phyloP scores from a whole-genome alignment of 1,284 basidiomycete genomes.

The Ustilago xerochloae region DNA sequence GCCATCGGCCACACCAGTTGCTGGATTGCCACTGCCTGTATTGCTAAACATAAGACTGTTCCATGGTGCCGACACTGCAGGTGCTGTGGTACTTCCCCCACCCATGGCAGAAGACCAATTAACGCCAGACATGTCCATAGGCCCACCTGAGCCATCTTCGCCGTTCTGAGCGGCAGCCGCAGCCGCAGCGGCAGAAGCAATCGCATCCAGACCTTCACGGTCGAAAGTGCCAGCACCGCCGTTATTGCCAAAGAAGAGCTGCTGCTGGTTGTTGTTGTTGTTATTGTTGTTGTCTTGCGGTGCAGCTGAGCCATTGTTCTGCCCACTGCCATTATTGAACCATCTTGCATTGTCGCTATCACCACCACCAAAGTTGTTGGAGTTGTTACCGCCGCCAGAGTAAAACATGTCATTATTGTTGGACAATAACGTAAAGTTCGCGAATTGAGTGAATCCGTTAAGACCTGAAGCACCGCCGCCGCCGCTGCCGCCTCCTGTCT shows the following conservation, averaged over 20 bases:
- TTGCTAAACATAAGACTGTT: constrained; percentile 29
- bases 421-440: constrained; percentile 35
- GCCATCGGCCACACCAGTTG: neutral
- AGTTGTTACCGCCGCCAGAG: constrained; percentile 10
- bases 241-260: constrained; percentile 16
- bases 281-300: constrained; percentile 1
- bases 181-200: constrained; percentile 32
- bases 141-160: neutral
- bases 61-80: constrained; percentile 12
- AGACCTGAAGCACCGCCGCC: neutral
- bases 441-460: constrained; percentile 22
- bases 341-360: neutral
- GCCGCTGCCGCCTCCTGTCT: neutral
- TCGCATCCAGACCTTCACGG: constrained; percentile 28
- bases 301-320: neutral
- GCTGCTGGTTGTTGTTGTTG: neutral
- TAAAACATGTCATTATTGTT: constrained; percentile 37
- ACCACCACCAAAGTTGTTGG: too few relatives aligned
- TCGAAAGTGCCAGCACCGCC: constrained; percentile 9
- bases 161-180: constrained; percentile 10
- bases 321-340: constrained; percentile 2
- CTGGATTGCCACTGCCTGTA: neutral
- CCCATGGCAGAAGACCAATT: constrained; percentile 8
- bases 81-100: neutral
- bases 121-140: constrained; percentile 22